Conservation (phyloP, 192 early-diverging fungal genomes). For the Linnemannia elongata region DNA sequence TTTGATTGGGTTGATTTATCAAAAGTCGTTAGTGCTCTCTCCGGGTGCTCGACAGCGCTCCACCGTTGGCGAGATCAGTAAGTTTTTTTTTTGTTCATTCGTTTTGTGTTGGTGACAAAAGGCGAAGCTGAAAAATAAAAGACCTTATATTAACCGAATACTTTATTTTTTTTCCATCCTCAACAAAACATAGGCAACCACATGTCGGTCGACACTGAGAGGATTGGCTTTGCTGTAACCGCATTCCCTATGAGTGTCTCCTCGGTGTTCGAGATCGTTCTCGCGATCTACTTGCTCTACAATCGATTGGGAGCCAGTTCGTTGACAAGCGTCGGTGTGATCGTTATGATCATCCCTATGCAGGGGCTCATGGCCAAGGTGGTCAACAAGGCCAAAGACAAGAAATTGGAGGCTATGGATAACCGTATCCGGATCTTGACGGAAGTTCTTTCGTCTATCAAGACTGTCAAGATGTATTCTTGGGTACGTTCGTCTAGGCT, state of each 20-base stretch:
- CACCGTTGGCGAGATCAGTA: conserved; percentile 45
- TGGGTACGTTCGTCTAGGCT: conserved; percentile 15
- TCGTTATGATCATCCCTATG: conserved; percentile 15
- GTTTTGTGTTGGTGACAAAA: not conserved
- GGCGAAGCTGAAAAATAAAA: no score
- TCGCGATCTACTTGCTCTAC: conserved; percentile 14
- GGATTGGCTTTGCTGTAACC: not conserved
- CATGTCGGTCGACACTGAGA: conserved; percentile 43
- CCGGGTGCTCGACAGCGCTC: conserved; percentile 28
- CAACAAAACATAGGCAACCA: conserved; percentile 12
- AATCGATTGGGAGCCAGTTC: conserved; percentile 6
- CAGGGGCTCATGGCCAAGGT: conserved; percentile 8
- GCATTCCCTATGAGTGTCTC: not conserved
- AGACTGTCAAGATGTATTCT: conserved; percentile 48
- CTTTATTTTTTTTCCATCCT: not conserved
- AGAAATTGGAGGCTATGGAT: conserved; percentile 40
- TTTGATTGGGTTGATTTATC: conserved; percentile 35
- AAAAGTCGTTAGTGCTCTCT: conserved; percentile 31
- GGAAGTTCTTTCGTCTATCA: conserved; percentile 45
- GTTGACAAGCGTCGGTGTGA: conserved; percentile 18
- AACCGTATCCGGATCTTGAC: conserved; percentile 30
- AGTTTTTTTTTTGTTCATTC: not conserved
- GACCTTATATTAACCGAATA: not conserved
- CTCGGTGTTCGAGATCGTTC: conserved; percentile 2
- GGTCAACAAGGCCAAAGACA: conserved; percentile 13